Evolutionary conservation across 1,284 basidiomycete genomes (phyloP).

Genomic region (Puccinia polysora): DNA sequence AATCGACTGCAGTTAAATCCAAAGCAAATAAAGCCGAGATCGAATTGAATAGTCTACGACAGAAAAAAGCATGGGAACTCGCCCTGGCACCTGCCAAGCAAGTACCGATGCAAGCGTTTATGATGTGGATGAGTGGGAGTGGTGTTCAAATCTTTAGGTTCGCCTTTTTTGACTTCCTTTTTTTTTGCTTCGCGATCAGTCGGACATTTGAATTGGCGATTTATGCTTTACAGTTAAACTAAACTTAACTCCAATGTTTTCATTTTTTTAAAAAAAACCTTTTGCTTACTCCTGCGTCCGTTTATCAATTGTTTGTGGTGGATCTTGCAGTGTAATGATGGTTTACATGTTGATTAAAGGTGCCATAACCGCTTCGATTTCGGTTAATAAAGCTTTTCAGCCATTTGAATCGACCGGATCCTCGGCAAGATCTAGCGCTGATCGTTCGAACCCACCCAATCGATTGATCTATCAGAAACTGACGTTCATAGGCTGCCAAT

Average conservation of each 20-base stretch:
- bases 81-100: conserved; percentile 66
- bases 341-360: conserved; percentile 51
- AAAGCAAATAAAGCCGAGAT: background rate
- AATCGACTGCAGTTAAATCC: background rate
- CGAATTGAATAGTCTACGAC: conserved; percentile 44
- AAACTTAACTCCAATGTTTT: too few relatives aligned
- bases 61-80: conserved; percentile 51
- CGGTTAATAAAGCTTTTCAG: conserved; percentile 49
- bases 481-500: conserved; percentile 65
- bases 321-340: conserved; percentile 48
- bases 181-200: too few relatives aligned
- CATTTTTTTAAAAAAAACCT: too few relatives aligned
- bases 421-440: too few relatives aligned
- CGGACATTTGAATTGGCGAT: too few relatives aligned
- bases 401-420: conserved; percentile 53
- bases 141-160: conserved; percentile 77
- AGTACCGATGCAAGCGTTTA: conserved; percentile 87
- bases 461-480: conserved; percentile 63
- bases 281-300: too few relatives aligned
- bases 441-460: conserved; percentile 58
- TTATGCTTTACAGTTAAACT: too few relatives aligned
- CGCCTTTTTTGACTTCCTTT: too few relatives aligned
- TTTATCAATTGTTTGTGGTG: too few relatives aligned
- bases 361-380: conserved; percentile 48
- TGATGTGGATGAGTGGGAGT: conserved; percentile 92